Evolutionary conservation across 2,329 filamentous ascomycete genomes (phyloP).

Genomic region (Coniochaeta sp.): DNA sequence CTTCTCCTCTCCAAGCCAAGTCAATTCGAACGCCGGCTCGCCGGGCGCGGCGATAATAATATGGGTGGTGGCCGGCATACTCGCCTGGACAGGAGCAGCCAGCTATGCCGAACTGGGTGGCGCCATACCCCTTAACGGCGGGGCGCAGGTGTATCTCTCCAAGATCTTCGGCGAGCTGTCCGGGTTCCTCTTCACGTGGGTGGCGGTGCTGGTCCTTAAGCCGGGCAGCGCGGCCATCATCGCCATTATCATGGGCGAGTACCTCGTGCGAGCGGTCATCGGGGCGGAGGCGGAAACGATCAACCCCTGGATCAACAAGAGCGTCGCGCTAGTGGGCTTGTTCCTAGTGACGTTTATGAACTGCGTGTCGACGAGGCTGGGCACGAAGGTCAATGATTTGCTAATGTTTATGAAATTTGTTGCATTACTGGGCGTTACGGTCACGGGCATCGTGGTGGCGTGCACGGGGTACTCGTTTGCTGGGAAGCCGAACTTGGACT

Average conservation of each 20-base stretch:
- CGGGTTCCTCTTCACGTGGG: conserved; percentile 96
- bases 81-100: conserved; percentile 93
- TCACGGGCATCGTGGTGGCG: conserved; percentile 85
- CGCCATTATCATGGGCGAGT: conserved; percentile 96
- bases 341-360: conserved; percentile 76
- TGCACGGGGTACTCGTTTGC: conserved; percentile 74
- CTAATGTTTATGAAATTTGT: conserved; percentile 98
- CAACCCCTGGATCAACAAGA: conserved; percentile 85
- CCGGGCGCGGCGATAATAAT: conserved; percentile 86
- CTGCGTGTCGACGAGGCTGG: conserved; percentile 82
- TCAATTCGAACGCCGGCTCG: conserved; percentile 86
- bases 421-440: conserved; percentile 76
- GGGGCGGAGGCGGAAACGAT: conserved; percentile 78
- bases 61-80: conserved; percentile 82
- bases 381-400: conserved; percentile 78
- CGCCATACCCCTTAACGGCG: conserved; percentile 91
- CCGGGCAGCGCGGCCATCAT: conserved; percentile 92
- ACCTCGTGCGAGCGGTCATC: conserved; percentile 80
- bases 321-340: conserved; percentile 71
- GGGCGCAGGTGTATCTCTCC: conserved; percentile 85
- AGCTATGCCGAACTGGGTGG: conserved; percentile 95
- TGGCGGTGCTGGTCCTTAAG: conserved; percentile 87
- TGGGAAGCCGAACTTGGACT: conserved; percentile 70
- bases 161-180: conserved; percentile 94
- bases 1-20: conserved; percentile 89